These are phyloP conservation scores for Larix kaempferi DNA, from an alignment of 75 land plant genomes.

Conservation along the genomic window DNA sequence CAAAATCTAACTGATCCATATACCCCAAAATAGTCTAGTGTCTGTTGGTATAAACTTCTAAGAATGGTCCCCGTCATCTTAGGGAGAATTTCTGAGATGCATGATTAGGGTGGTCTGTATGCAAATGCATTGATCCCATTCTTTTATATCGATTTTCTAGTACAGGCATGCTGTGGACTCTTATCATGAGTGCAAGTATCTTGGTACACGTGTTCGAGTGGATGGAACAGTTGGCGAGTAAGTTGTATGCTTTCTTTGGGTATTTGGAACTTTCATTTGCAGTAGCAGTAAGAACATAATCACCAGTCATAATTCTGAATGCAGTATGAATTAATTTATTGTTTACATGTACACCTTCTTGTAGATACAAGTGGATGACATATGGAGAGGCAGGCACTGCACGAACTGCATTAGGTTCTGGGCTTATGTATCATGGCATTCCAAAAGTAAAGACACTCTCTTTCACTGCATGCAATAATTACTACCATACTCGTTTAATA, in stretches of 20 bases:
- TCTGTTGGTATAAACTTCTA: too few species aligned
- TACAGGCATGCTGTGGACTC: constrained; percentile 62
- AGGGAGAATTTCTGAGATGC: not conserved
- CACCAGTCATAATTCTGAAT: not conserved
- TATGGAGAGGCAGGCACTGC: constrained; percentile 92
- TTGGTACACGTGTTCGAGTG: constrained; percentile 80
- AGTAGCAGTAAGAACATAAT: not conserved
- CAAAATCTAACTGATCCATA: too few species aligned
- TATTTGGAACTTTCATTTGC: constrained; percentile 3
- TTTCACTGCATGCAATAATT: not conserved
- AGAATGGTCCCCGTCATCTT: not conserved
- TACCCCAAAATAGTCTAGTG: too few species aligned
- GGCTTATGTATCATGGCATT: constrained; percentile 72
- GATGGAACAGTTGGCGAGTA: constrained; percentile 99
- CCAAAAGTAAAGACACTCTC: constrained; percentile 42
- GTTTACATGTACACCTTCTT: not conserved
- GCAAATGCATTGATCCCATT: too few species aligned
- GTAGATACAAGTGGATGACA: constrained; percentile 96
- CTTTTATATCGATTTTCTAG: too few species aligned
- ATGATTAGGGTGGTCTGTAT: not conserved
- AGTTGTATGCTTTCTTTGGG: constrained; percentile 17
- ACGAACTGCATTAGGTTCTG: constrained; percentile 85
- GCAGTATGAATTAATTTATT: not conserved
- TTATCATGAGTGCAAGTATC: constrained; percentile 71
- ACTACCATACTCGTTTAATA: not conserved